Conservation (phyloP, 2,329 filamentous ascomycete genomes). For the Apiospora rasikravindrae region DNA sequence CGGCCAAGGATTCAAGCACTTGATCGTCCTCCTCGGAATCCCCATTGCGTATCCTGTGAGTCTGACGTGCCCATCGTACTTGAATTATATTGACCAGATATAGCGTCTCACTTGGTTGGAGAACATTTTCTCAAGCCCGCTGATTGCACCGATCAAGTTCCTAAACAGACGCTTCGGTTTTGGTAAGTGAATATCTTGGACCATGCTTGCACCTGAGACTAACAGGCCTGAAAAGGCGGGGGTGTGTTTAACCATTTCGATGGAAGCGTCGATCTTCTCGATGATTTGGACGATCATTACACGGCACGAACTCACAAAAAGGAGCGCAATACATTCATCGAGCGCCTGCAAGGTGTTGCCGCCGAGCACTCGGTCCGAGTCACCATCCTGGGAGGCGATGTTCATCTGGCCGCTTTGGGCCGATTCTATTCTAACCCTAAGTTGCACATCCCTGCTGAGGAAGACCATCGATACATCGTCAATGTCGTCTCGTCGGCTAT, state of each 20-base stretch:
- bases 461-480: constrained; percentile 92
- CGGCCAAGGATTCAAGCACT: constrained; percentile 82
- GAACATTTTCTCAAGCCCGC: constrained; percentile 83
- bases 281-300: constrained; percentile 96
- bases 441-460: constrained; percentile 75
- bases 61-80: constrained; percentile 35
- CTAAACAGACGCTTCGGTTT: constrained; percentile 90
- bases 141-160: constrained; percentile 88
- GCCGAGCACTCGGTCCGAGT: constrained; percentile 87
- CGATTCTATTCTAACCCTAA: constrained; percentile 93
- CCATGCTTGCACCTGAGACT: neutral
- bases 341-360: constrained; percentile 82
- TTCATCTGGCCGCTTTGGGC: constrained; percentile 88
- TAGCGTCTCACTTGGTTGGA: constrained; percentile 93
- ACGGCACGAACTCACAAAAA: constrained; percentile 90
- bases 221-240: constrained; percentile 56
- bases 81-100: constrained; percentile 21
- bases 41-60: constrained; percentile 81
- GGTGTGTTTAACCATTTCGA: constrained; percentile 93
- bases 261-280: constrained; percentile 88
- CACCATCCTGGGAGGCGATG: constrained; percentile 92
- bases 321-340: constrained; percentile 79
- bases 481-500: constrained; percentile 96
- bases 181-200: constrained; percentile 42
- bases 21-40: constrained; percentile 87